These are phyloP conservation scores for Xerocomellus intermedius DNA, from an alignment of 768 basidiomycete species.

Conservation along the genomic window DNA sequence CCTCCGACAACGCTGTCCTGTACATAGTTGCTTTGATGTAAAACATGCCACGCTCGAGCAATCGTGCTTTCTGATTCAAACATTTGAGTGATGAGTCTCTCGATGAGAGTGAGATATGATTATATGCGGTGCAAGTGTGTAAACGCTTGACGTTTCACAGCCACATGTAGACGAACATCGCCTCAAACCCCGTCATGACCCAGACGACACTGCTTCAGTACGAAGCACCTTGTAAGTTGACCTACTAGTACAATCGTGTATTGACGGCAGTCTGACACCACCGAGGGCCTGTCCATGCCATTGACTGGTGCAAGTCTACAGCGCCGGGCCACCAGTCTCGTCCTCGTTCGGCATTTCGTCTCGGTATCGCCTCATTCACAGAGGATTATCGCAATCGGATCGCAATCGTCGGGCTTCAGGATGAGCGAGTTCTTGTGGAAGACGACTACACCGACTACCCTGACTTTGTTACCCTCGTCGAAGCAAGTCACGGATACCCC, in stretches of 20 bases:
- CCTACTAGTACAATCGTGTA: background rate
- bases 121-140: background rate
- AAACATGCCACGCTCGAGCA: conserved; percentile 14
- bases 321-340: conserved; percentile 71
- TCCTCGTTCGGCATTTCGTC: conserved; percentile 75
- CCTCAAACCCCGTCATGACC: conserved; percentile 44
- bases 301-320: conserved; percentile 87
- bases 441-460: conserved; percentile 81
- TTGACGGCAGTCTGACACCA: conserved; percentile 19
- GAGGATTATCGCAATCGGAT: conserved; percentile 84
- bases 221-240: conserved; percentile 76
- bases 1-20: conserved; percentile 27
- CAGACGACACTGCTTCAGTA: conserved; percentile 76
- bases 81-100: background rate
- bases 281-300: conserved; percentile 79
- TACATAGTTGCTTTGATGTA: conserved; percentile 33
- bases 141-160: conserved; percentile 7
- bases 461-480: conserved; percentile 84
- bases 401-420: conserved; percentile 74
- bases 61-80: conserved; percentile 7
- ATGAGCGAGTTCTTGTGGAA: conserved; percentile 84
- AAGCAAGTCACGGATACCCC: conserved; percentile 86
- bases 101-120: too few relatives aligned
- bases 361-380: conserved; percentile 81
- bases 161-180: conserved; percentile 22